Evolutionary conservation across 2,329 filamentous ascomycete genomes (phyloP).

Genomic region (Dendryphion nanum): DNA sequence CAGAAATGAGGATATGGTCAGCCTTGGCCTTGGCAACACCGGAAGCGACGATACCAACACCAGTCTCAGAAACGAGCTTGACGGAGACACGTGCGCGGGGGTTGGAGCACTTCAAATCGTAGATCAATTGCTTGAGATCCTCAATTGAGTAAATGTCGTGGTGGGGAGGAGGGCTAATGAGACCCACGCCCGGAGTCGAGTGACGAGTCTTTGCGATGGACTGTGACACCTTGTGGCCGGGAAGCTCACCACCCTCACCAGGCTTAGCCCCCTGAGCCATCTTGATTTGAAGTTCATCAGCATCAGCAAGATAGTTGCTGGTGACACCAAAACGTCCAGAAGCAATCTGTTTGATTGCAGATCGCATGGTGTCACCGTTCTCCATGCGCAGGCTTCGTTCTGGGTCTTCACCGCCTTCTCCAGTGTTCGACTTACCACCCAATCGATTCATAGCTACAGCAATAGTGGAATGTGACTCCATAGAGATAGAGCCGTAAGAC

Average conservation of each 20-base stretch:
- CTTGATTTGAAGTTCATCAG: slow-evolving; percentile 97
- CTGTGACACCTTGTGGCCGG: slow-evolving; percentile 93
- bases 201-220: slow-evolving; percentile 92
- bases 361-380: slow-evolving; percentile 95
- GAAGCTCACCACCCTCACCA: slow-evolving; percentile 94
- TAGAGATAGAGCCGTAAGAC: slow-evolving; percentile 98
- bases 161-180: slow-evolving; percentile 93
- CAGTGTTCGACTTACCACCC: slow-evolving; percentile 95
- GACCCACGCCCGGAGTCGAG: slow-evolving; percentile 91
- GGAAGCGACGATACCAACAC: slow-evolving; percentile 95
- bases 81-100: slow-evolving; percentile 90
- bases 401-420: slow-evolving; percentile 93
- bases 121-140: slow-evolving; percentile 95
- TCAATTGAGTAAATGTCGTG: slow-evolving; percentile 99
- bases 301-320: slow-evolving; percentile 89
- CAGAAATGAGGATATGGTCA: slow-evolving; percentile 94
- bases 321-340: slow-evolving; percentile 96
- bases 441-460: slow-evolving; percentile 96
- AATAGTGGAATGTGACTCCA: slow-evolving; percentile 95
- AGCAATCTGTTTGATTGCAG: slow-evolving; percentile 95
- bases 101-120: slow-evolving; percentile 95
- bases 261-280: slow-evolving; percentile 99
- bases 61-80: slow-evolving; percentile 96
- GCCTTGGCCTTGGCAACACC: slow-evolving; percentile 97
- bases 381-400: slow-evolving; percentile 83